Base-by-base conservation (phyloP, 768 basidiomycete species). In the Xanthoconium stramineum region DNA sequence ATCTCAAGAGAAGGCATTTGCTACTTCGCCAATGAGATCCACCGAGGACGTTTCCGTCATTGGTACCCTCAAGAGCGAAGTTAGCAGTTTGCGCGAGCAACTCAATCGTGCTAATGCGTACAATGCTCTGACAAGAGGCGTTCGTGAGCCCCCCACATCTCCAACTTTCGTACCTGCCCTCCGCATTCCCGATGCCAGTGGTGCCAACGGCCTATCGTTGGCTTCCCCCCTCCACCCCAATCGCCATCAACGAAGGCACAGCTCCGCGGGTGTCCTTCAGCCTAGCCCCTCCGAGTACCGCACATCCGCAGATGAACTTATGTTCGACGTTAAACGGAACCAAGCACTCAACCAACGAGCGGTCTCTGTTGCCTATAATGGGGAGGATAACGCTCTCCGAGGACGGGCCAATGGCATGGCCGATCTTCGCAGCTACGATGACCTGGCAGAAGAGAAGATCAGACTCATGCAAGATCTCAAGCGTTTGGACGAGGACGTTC, bases 371-470 rank as follows among this genome's bases (percentile, higher is more conserved):
- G 93, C 89, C 0, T 93, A 86, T 74, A 86, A 90, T 50, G 89
- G 89, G 39, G 87, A 91, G 68, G 90, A 93, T 59, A 84, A 83
- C 53, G 77, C 79, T 50, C 78, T 88, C 56, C 83, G 86, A 50
- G 80, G 81, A 69, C 82, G 87, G 49, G 74, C 76, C 38, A 82
- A 85, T 56, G 87, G 89, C 37, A 74, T 89, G 38, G 75, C 86
- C 13, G 85, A 89, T 61, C 88, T 92, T 55, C 80, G 82, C 47
- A 81, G 83, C 65, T 85, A 85, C 57, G 93, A 98, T 63, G 91
- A 94, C 71, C 86, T 93, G 8, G 88, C 91, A 0, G 95, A 98
- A 71, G 95, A 98, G 77, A 96, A 98, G 75, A 93, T 97, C 61
- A 79, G 88, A 51, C 78, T 97, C 47, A 88, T 99, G 81, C 90